Evolutionary conservation across 2,329 filamentous ascomycete genomes (phyloP), one percentile per base, ranked within the genome.

Genomic region (Exophiala bonariae): DNA sequence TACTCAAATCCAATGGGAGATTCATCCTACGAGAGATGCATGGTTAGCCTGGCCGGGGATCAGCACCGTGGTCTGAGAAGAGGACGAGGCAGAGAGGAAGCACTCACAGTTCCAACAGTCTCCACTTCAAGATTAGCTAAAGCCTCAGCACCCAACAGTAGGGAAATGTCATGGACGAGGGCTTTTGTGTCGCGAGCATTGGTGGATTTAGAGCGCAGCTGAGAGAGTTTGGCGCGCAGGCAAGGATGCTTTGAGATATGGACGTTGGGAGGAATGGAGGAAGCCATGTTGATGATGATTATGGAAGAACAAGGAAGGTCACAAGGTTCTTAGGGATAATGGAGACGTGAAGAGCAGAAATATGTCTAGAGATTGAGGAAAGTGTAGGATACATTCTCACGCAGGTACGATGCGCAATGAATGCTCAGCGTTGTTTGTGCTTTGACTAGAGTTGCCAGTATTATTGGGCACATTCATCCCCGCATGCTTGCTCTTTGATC

Each of bases 161-260:
- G 76, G 6, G 88, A 75, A 54, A 97, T 95, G 55, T 97, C 91
- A 65, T 96, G 83, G 52, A 96, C 81, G 39, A 97, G 77, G 6
- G 79, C 71, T 69, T 91, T 90, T 58, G 89, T 90, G 46, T 96
- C 88, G 50, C 83, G 79, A 3, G 88, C 77, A 49, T 77, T 80
- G 41, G 87, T 82, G 33, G 74, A 77, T 47, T 81, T 76, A 32
- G 88, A 93, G 50, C 92, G 86, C 37, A 97, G 81, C 72, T 93
- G 88, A 59, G 87, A 91, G 61, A 97, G 82, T 76, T 97, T 97
- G 59, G 87, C 89, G 60, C 80, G 77, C 33, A 96, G 78, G 69
- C 89, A 95, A 28, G 92, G 92, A 68, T 97, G 92, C 13, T 74
- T 75, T 31, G 90, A 96, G 65, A 96, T 74, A 71, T 93, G 89